phyloP scores from a whole-genome alignment of 2,329 filamentous ascomycete species.

The Arthrocladium fulminans region DNA sequence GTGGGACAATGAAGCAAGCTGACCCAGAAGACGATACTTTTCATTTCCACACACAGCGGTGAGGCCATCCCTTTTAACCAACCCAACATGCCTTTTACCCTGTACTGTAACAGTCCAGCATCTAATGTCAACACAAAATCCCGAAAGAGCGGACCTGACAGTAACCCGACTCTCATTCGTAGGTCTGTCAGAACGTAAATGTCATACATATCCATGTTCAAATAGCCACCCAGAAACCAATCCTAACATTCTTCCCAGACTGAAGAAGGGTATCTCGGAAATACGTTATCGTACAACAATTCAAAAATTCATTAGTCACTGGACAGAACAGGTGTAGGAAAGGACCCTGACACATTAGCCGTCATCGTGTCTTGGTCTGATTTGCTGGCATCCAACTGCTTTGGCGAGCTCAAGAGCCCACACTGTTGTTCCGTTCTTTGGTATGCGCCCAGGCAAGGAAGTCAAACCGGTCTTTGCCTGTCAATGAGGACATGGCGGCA shows the following conservation, averaged over 20 bases:
- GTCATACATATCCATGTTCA: background rate
- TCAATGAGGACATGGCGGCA: constrained; percentile 24
- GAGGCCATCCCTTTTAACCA: background rate
- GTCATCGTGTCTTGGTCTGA: too few relatives aligned
- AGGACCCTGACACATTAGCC: background rate
- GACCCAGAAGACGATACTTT: too few relatives aligned
- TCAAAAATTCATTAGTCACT: background rate
- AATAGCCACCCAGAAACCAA: background rate
- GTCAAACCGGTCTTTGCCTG: constrained; percentile 44
- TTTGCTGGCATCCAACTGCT: too few relatives aligned
- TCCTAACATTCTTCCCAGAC: background rate
- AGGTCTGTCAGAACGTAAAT: background rate
- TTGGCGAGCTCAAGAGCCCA: constrained; percentile 6
- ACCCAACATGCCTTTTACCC: background rate
- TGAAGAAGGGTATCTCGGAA: constrained; percentile 1
- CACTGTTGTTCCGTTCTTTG: constrained; percentile 27
- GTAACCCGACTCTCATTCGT: background rate
- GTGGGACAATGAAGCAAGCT: too few relatives aligned
- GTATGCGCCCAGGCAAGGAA: constrained; percentile 44
- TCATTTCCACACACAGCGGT: background rate
- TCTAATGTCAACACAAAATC: background rate
- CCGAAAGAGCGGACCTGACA: background rate
- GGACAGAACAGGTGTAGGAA: background rate
- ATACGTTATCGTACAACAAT: background rate
- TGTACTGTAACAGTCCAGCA: background rate